Base-by-base conservation (phyloP, 2,329 filamentous ascomycete species). In the Diaporthe humulicola region DNA sequence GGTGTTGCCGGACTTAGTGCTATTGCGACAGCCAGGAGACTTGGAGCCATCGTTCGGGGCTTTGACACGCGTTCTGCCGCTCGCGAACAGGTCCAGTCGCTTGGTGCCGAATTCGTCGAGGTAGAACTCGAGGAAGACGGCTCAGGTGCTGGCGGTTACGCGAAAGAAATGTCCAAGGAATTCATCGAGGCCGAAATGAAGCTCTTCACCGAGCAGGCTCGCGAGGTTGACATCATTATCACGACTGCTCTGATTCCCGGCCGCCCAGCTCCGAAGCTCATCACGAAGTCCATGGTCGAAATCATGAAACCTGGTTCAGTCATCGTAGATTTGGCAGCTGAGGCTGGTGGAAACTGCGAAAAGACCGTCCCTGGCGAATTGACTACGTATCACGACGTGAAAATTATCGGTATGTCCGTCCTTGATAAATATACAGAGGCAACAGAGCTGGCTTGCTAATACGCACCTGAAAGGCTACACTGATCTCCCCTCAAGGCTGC, bases 101-200 rank as follows among this genome's bases (percentile, higher is more conserved):
- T 98, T 0, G 95, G 95, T 36, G 95, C 95, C 25, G 95, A 98
- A 80, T 98, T 97, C 79, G 90, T 98, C 78, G 94, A 98, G 83
- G 95, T 98, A 30, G 93, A 95, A 19, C 88, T 98, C 30, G 83
- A 96, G 78, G 95, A 98, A 84, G 95, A 97, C 75, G 95, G 95
- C 2, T 92, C 93, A 17, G 95, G 95, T 3, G 92, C 93, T 12
- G 95, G 95, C 38, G 95, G 95, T 22, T 98, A 98, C 80, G 95
- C 94, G 71, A 98, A 98, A 81, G 94, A 96, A 81, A 98, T 98
- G 95, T 97, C 94, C 72, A 95, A 96, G 80, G 95, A 96, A 78
- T 98, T 98, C 80, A 95, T 97, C 82, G 94, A 95, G 76, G 95
- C 95, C 8, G 95, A 98, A 83, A 97, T 97, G 95, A 96, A 94